A percentile compares a stretch with the other conserved stretches of the same genome.
These are phyloP conservation scores for Magnusiomyces magnusii DNA, from an alignment of 1,139 yeast genomes.

Conservation along the genomic window DNA sequence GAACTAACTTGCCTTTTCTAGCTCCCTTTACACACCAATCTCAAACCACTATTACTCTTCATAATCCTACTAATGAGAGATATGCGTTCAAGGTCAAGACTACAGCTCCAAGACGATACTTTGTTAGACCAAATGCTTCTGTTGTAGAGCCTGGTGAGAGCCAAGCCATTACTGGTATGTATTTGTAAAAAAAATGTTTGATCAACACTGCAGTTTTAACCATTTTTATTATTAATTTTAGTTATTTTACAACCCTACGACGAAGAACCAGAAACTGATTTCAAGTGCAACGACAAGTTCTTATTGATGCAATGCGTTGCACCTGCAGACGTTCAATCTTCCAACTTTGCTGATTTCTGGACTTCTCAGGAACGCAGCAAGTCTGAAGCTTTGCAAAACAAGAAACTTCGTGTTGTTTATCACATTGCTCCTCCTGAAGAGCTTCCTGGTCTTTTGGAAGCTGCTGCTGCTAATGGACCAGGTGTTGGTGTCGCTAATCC, in stretches of 20 bases:
- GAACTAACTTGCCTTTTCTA: constrained; percentile 11
- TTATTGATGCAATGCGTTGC: constrained; percentile 6
- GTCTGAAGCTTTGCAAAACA: neutral
- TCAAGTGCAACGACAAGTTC: constrained; percentile 5
- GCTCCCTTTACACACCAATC: constrained; percentile 63
- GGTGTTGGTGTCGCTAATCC: neutral
- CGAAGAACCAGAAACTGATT: neutral
- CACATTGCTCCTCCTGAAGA: constrained; percentile 1
- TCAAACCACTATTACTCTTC: constrained; percentile 59
- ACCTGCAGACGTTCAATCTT: neutral
- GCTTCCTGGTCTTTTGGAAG: neutral
- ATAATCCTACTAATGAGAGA: constrained; percentile 52
- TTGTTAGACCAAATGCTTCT: constrained; percentile 94
- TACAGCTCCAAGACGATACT: constrained; percentile 93
- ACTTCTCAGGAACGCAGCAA: neutral
- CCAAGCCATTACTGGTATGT: constrained; percentile 52
- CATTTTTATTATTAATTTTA: neutral
- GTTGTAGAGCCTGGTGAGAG: constrained; percentile 67
- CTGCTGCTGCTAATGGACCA: neutral
- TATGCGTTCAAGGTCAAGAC: constrained; percentile 96
- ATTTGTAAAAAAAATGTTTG: no score
- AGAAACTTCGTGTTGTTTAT: constrained; percentile 4
- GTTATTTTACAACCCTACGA: constrained; percentile 7
- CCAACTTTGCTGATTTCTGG: constrained; percentile 6
- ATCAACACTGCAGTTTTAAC: no score